phyloP scores from a whole-genome alignment of 2,329 filamentous ascomycete genomes.

The Aspergillus sp. region DNA sequence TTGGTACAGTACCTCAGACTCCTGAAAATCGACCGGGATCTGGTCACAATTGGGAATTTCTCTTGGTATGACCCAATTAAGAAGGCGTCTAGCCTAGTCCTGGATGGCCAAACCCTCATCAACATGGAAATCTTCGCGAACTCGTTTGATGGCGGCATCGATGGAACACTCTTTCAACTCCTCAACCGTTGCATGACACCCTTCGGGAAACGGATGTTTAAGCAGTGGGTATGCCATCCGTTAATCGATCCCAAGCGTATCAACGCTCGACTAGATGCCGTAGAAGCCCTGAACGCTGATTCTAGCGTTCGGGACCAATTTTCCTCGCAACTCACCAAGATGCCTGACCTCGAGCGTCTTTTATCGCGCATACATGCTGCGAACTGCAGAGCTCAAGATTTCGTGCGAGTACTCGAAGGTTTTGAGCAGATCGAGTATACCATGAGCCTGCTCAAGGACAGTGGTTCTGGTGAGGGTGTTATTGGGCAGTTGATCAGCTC shows the following conservation, averaged over 20 bases:
- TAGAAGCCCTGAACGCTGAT: slow-evolving; percentile 88
- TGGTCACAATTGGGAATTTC: slow-evolving; percentile 89
- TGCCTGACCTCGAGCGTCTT: slow-evolving; percentile 90
- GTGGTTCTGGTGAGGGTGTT: slow-evolving; percentile 75
- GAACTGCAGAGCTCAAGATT: slow-evolving; percentile 86
- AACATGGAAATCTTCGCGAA: slow-evolving; percentile 98
- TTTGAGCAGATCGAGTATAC: slow-evolving; percentile 98
- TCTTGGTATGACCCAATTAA: slow-evolving; percentile 89
- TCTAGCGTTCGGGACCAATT: slow-evolving; percentile 80
- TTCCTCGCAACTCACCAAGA: slow-evolving; percentile 79
- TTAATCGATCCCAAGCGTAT: slow-evolving; percentile 83
- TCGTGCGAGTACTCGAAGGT: slow-evolving; percentile 87
- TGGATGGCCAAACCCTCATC: slow-evolving; percentile 94
- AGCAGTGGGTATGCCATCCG: slow-evolving; percentile 96
- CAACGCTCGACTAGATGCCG: slow-evolving; percentile 89
- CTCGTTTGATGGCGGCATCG: slow-evolving; percentile 77
- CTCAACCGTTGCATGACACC: slow-evolving; percentile 94
- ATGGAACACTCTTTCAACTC: slow-evolving; percentile 86
- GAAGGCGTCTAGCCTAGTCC: slow-evolving; percentile 81
- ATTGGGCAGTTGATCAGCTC: slow-evolving; percentile 77
- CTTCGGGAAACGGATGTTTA: slow-evolving; percentile 93
- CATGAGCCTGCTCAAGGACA: slow-evolving; percentile 72
- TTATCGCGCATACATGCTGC: slow-evolving; percentile 94
- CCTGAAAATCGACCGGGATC: slow-evolving; percentile 82
- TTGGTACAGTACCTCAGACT: slow-evolving; percentile 81